A percentile compares a stretch with the other conserved stretches of the same genome.
phyloP scores from a whole-genome alignment of 768 basidiomycete genomes.

The Agaricus bisporus region DNA sequence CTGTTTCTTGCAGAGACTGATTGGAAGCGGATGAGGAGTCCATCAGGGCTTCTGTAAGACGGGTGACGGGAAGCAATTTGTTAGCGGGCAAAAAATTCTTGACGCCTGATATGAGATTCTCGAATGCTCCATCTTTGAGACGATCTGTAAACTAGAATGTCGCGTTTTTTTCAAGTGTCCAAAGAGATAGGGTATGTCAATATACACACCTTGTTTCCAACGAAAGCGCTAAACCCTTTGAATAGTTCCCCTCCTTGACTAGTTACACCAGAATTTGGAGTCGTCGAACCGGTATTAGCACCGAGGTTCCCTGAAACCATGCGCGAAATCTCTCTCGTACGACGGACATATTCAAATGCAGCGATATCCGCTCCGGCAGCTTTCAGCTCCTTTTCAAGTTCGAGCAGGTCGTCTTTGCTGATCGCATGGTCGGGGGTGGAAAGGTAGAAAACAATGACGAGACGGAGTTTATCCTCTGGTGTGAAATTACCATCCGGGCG shows the following conservation, averaged over 20 bases:
- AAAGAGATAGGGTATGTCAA: neutral
- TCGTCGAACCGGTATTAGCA: constrained; percentile 26
- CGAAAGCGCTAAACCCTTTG: constrained; percentile 79
- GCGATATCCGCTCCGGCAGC: constrained; percentile 72
- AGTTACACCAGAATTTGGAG: constrained; percentile 55
- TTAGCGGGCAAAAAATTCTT: constrained; percentile 96
- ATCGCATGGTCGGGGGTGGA: constrained; percentile 77
- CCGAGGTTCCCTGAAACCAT: constrained; percentile 67
- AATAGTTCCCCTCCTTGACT: constrained; percentile 84
- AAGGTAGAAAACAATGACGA: constrained; percentile 93
- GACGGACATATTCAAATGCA: constrained; percentile 90
- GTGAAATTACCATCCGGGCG: constrained; percentile 62
- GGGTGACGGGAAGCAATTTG: constrained; percentile 88
- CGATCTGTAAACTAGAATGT: constrained; percentile 75
- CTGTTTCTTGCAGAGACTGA: constrained; percentile 92
- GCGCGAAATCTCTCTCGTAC: constrained; percentile 83
- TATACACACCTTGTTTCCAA: constrained; percentile 75
- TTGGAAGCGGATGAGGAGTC: constrained; percentile 92
- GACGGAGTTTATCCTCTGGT: constrained; percentile 82
- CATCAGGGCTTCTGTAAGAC: constrained; percentile 94
- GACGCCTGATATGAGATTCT: constrained; percentile 95
- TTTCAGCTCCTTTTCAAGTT: constrained; percentile 84
- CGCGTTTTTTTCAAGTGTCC: neutral
- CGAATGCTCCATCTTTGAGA: constrained; percentile 91
- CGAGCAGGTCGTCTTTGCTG: constrained; percentile 81